A percentile compares a stretch with the other conserved stretches of the same genome.
These are phyloP conservation scores for Eucalyptus sp. DNA, from an alignment of 345 rosid genomes.

Conservation along the genomic window DNA sequence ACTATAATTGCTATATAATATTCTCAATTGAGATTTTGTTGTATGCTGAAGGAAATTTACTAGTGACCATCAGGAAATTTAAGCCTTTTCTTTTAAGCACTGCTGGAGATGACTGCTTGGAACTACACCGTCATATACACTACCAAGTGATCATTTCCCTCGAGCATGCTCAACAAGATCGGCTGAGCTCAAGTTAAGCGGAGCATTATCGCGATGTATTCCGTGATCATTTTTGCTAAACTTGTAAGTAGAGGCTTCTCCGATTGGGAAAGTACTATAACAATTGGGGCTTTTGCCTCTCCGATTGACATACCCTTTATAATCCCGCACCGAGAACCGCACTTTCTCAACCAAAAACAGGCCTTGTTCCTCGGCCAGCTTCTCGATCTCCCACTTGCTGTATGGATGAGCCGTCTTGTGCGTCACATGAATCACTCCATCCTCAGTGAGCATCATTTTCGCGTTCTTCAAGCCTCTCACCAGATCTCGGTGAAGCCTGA, in stretches of 20 bases:
- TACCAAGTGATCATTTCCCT: background rate
- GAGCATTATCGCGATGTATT: background rate
- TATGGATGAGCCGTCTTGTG: constrained; percentile 41
- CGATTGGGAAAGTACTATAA: constrained; percentile 20
- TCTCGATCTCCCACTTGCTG: constrained; percentile 20
- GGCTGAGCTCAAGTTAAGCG: background rate
- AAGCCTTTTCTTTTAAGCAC: background rate
- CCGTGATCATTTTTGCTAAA: background rate
- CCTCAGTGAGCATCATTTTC: constrained; percentile 7
- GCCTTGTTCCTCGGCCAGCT: constrained; percentile 8
- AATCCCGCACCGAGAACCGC: background rate
- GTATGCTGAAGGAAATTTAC: too few relatives aligned
- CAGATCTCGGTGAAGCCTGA: constrained; percentile 19
- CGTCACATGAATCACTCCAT: constrained; percentile 47
- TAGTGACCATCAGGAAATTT: rapidly evolving
- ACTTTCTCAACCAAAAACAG: background rate
- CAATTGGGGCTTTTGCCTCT: constrained; percentile 17
- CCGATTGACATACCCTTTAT: constrained; percentile 32
- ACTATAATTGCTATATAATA: too few relatives aligned
- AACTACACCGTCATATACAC: background rate
- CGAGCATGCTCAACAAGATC: background rate
- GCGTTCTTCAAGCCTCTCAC: constrained; percentile 40
- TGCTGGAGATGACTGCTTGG: background rate
- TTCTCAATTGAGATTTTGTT: too few relatives aligned
- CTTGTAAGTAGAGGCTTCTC: constrained; percentile 22